Evolutionary conservation across 495 filamentous ascomycete genomes (phyloP).

Genomic region (Aspergillus conjunctus): DNA sequence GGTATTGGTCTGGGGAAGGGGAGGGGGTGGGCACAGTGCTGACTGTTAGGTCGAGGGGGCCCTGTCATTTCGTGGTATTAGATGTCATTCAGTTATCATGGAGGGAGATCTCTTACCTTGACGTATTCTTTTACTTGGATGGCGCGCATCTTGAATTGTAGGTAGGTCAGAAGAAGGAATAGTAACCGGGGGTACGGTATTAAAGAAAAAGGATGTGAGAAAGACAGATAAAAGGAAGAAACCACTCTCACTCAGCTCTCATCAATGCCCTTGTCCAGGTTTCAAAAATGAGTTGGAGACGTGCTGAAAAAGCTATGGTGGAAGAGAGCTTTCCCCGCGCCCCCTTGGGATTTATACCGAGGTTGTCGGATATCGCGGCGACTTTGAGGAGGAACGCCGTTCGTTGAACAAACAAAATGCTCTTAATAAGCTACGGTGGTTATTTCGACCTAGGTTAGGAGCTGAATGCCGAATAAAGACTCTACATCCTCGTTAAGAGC

Average conservation of each 20-base stretch:
- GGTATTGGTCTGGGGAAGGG: conserved; percentile 72
- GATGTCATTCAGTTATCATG: neutral
- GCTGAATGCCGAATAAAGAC: no score
- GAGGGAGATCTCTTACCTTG: conserved; percentile 53
- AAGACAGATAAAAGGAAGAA: neutral
- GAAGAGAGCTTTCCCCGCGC: neutral
- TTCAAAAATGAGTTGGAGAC: neutral
- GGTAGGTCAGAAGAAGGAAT: neutral
- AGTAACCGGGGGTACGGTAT: neutral
- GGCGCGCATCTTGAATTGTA: conserved; percentile 65
- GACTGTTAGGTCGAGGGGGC: conserved; percentile 76
- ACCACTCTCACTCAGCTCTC: neutral
- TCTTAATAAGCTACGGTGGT: no score
- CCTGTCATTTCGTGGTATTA: conserved; percentile 44
- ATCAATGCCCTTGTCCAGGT: no score
- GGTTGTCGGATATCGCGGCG: conserved; percentile 27
- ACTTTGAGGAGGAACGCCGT: no score
- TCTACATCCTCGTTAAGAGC: no score
- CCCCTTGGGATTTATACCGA: conserved; percentile 14
- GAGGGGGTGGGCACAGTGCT: conserved; percentile 70
- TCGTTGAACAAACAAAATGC: no score
- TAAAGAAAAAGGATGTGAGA: neutral
- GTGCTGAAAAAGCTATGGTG: neutral
- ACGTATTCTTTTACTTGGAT: conserved; percentile 85
- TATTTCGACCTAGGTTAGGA: no score